Evolutionary conservation across 1,284 basidiomycete genomes (phyloP).

Genomic region (Malassezia nana): DNA sequence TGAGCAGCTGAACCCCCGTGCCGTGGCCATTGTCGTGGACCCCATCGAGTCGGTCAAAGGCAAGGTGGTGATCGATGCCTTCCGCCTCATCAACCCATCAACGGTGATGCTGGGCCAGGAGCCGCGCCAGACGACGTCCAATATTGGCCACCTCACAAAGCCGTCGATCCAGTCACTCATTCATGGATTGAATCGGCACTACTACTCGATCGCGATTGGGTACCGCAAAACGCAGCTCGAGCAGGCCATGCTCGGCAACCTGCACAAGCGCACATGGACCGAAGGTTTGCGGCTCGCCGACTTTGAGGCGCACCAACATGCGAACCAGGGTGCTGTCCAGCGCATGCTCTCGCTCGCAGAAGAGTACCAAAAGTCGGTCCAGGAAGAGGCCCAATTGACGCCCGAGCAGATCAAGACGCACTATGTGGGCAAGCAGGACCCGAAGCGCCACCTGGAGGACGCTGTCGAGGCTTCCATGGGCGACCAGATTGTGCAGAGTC

Average conservation of each 20-base stretch:
- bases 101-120: slow-evolving; percentile 64
- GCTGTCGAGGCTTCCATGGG: slow-evolving; percentile 46
- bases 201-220: slow-evolving; percentile 47
- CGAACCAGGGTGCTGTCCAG: slow-evolving; percentile 41
- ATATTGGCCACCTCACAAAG: slow-evolving; percentile 97
- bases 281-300: slow-evolving; percentile 42
- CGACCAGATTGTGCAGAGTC: slow-evolving; percentile 44
- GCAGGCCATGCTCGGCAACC: slow-evolving; percentile 47
- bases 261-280: slow-evolving; percentile 47
- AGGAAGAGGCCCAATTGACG: slow-evolving; percentile 41
- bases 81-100: slow-evolving; percentile 56
- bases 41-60: slow-evolving; percentile 95
- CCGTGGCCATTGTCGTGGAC: slow-evolving; percentile 95
- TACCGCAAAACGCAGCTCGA: slow-evolving; percentile 48
- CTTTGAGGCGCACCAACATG: slow-evolving; percentile 44
- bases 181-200: slow-evolving; percentile 48
- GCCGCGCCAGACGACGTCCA: slow-evolving; percentile 91
- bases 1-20: slow-evolving; percentile 84
- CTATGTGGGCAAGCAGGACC: slow-evolving; percentile 47
- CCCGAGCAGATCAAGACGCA: slow-evolving; percentile 45
- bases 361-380: slow-evolving; percentile 47
- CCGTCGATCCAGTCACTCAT: slow-evolving; percentile 75
- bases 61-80: slow-evolving; percentile 92
- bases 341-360: slow-evolving; percentile 42
- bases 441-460: slow-evolving; percentile 47